Evolutionary conservation across 2,329 filamentous ascomycete genomes (phyloP).

Genomic region (Paraphoma chrysanthemicola): DNA sequence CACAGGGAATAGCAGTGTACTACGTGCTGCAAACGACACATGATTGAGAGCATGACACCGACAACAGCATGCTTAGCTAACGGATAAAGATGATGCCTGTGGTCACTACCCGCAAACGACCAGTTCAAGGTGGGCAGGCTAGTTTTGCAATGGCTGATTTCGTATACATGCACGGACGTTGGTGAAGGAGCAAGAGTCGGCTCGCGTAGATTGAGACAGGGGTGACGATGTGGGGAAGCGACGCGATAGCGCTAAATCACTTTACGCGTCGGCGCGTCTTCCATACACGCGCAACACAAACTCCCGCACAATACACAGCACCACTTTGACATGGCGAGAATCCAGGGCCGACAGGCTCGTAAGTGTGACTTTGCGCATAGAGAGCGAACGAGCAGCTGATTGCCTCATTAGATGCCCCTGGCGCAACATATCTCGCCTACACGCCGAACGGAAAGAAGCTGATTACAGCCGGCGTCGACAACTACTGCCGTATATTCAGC

Average conservation of each 20-base stretch:
- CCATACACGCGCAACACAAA: not conserved
- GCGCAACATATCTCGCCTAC: constrained; percentile 86
- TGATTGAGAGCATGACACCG: too few species aligned
- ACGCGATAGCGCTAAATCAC: not conserved
- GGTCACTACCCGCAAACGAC: too few species aligned
- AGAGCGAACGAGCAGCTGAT: constrained; percentile 7
- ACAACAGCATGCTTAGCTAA: too few species aligned
- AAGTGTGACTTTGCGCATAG: constrained; percentile 5
- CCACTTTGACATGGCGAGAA: constrained; percentile 10
- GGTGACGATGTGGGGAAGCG: not conserved
- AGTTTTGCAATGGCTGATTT: too few species aligned
- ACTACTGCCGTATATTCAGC: constrained; percentile 89
- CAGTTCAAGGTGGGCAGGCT: too few species aligned
- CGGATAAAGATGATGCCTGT: too few species aligned
- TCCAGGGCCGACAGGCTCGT: constrained; percentile 44
- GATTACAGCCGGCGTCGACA: constrained; percentile 91
- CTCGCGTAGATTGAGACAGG: not conserved
- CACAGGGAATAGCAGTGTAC: too few species aligned
- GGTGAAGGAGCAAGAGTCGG: not conserved
- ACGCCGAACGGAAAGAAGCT: constrained; percentile 86
- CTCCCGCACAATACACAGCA: not conserved
- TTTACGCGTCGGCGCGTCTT: constrained; percentile 7
- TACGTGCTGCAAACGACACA: too few species aligned
- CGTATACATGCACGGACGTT: not conserved
- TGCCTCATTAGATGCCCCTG: constrained; percentile 71